Conservation (phyloP, 768 basidiomycete genomes). For the Mycena rebaudengoi region DNA sequence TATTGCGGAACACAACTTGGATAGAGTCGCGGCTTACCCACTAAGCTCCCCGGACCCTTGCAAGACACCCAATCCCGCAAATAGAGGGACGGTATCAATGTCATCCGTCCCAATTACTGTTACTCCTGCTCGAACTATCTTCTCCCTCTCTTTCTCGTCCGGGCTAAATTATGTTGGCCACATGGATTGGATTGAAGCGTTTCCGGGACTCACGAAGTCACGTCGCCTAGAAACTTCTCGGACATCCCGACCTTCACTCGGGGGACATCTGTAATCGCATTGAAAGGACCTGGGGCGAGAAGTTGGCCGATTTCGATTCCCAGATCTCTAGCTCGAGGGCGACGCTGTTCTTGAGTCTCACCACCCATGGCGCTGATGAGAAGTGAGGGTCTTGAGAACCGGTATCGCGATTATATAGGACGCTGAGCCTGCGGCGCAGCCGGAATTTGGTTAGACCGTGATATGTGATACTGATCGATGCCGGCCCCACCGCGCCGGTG, state of each 20-base stretch:
- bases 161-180: not conserved
- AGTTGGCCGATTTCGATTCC: slow-evolving; percentile 20
- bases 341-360: too few species aligned
- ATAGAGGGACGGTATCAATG: slow-evolving; percentile 15
- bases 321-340: slow-evolving; percentile 24
- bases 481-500: too few species aligned
- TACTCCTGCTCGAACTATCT: slow-evolving; percentile 23
- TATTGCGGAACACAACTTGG: not conserved
- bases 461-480: too few species aligned
- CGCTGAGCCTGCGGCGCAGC: too few species aligned
- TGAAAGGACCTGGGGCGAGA: slow-evolving; percentile 18
- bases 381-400: too few species aligned
- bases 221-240: slow-evolving; percentile 19
- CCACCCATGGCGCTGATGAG: too few species aligned
- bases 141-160: slow-evolving; percentile 21
- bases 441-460: too few species aligned
- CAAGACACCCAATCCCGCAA: slow-evolving; percentile 18
- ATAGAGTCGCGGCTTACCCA: slow-evolving; percentile 1
- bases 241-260: slow-evolving; percentile 22
- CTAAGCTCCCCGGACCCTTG: slow-evolving; percentile 24
- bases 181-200: not conserved
- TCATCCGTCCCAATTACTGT: slow-evolving; percentile 22
- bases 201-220: slow-evolving; percentile 3
- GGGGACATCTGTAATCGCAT: slow-evolving; percentile 23
- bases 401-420: too few species aligned